Percentiles rank a stretch among this genome's conserved stretches.
phyloP scores from a whole-genome alignment of 1,284 basidiomycete genomes.

The Grifola frondosa region DNA sequence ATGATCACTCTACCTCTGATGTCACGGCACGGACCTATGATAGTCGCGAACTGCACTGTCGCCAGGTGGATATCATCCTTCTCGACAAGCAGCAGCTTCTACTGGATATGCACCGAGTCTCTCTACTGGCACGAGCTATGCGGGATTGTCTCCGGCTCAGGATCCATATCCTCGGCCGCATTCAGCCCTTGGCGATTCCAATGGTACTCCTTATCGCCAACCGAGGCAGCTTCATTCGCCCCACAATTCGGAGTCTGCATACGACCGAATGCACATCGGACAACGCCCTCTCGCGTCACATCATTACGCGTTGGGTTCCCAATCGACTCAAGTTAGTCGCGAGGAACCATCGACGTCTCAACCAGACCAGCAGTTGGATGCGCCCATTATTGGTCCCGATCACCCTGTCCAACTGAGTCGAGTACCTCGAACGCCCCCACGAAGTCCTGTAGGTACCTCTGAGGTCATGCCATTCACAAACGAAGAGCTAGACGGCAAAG shows the following conservation, averaged over 20 bases:
- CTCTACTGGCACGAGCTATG: conserved; percentile 3
- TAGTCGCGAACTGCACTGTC: conserved; percentile 14
- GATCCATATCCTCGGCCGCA: conserved; percentile 28
- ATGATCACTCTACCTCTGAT: conserved; percentile 12
- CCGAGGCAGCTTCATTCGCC: conserved; percentile 15
- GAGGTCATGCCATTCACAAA: neutral
- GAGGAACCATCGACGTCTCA: conserved; percentile 5
- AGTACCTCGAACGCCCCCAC: conserved; percentile 44
- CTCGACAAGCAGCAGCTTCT: conserved; percentile 45
- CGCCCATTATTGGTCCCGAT: neutral
- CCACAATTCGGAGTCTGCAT: conserved; percentile 13
- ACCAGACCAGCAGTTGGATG: conserved; percentile 10
- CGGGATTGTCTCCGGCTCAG: conserved; percentile 12
- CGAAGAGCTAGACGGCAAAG: too few species aligned
- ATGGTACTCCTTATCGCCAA: conserved; percentile 7
- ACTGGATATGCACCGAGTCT: conserved; percentile 37
- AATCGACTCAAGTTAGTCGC: conserved; percentile 1
- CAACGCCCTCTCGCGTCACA: conserved; percentile 4
- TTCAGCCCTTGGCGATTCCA: conserved; percentile 13
- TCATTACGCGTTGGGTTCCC: neutral
- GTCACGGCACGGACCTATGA: too few species aligned
- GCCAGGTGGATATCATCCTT: conserved; percentile 44
- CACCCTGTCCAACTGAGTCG: conserved; percentile 6
- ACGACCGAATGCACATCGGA: conserved; percentile 6
- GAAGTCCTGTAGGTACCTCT: conserved; percentile 49